Evolutionary conservation across 345 rosid genomes (phyloP).

Genomic region (Hevea brasiliensis): DNA sequence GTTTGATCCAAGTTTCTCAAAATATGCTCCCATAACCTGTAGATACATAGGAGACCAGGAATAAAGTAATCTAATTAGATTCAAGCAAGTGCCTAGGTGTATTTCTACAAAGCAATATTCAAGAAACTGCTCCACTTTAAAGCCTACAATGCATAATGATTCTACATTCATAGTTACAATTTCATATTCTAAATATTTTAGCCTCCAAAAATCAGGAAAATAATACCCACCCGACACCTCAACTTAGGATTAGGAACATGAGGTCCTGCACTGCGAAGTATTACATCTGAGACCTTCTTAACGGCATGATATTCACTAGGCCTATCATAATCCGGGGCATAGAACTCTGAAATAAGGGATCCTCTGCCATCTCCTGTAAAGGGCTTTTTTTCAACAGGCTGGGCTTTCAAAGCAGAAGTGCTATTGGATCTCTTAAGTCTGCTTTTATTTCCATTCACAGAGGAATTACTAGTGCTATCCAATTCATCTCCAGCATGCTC

Average conservation of each 20-base stretch:
- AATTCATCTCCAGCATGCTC: slow-evolving; percentile 28
- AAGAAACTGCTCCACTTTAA: slow-evolving; percentile 24
- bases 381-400: slow-evolving; percentile 49
- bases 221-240: slow-evolving; percentile 70
- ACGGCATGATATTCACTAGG: slow-evolving; percentile 33
- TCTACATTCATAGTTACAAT: slow-evolving; percentile 10
- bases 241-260: slow-evolving; percentile 60
- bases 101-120: slow-evolving; percentile 7
- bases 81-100: slow-evolving; percentile 5
- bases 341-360: slow-evolving; percentile 75
- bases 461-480: slow-evolving; percentile 25
- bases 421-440: slow-evolving; percentile 85
- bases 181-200: slow-evolving; percentile 9
- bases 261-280: slow-evolving; percentile 47
- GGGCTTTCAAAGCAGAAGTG: slow-evolving; percentile 60
- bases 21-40: slow-evolving; percentile 93
- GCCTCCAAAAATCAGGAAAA: slow-evolving; percentile 2
- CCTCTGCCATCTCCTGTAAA: slow-evolving; percentile 54
- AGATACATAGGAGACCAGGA: slow-evolving; percentile 25
- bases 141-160: neutral
- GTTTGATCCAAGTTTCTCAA: slow-evolving; percentile 90
- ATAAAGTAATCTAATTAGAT: slow-evolving; percentile 11
- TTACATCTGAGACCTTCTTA: slow-evolving; percentile 40
- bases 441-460: slow-evolving; percentile 51
- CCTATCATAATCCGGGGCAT: slow-evolving; percentile 51